Evolutionary conservation across 2,329 filamentous ascomycete species (phyloP).

Genomic region (Aspergillus floridensis): DNA sequence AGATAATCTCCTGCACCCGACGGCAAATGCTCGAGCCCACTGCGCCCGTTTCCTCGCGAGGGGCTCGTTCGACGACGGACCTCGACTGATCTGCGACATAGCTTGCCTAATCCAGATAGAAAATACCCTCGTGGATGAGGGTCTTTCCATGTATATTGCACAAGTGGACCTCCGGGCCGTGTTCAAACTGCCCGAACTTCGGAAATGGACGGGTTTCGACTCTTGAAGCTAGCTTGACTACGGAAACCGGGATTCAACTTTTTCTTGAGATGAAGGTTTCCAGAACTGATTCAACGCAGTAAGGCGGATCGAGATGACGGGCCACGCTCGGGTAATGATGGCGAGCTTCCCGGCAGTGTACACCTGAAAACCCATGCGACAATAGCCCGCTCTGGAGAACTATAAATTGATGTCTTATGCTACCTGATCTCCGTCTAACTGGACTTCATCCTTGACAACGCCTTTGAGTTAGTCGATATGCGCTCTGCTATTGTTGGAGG

Average conservation of each 20-base stretch:
- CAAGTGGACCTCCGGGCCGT: not conserved
- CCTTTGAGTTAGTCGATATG: not conserved
- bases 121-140: not conserved
- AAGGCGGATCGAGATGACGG: not conserved
- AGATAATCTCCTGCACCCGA: not conserved
- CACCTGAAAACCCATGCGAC: not conserved
- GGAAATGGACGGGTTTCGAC: not conserved
- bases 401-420: not conserved
- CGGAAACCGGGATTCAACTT: not conserved
- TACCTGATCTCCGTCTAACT: not conserved
- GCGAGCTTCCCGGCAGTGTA: not conserved
- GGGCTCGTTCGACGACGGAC: not conserved
- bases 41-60: not conserved
- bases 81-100: not conserved
- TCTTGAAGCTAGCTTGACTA: not conserved
- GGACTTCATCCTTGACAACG: not conserved
- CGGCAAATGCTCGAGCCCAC: not conserved
- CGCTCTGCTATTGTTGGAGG: not conserved
- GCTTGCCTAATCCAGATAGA: not conserved
- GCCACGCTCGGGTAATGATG: not conserved
- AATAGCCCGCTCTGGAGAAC: not conserved
- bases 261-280: not conserved
- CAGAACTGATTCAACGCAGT: not conserved
- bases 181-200: not conserved
- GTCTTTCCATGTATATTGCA: not conserved